phyloP scores from a whole-genome alignment of 805 yeast genomes.

The Candida sithepensis region DNA sequence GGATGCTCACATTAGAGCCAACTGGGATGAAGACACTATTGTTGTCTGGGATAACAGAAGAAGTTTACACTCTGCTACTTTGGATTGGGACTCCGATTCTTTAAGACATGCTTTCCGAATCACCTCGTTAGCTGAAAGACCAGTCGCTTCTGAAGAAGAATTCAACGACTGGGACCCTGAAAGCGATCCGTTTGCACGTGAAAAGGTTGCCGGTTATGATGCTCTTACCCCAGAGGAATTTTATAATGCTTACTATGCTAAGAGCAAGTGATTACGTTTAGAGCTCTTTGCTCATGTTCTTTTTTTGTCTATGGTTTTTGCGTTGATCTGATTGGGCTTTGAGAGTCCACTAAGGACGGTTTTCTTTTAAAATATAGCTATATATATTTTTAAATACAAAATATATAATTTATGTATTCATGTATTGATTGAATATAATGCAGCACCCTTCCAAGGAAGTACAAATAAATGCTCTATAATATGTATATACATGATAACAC shows the following conservation, averaged over 20 bases:
- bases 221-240: conserved; percentile 22
- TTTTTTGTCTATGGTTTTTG: too few species aligned
- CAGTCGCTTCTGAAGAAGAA: conserved; percentile 30
- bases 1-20: conserved; percentile 61
- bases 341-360: too few species aligned
- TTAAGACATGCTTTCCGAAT: conserved; percentile 69
- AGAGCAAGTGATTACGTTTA: too few species aligned
- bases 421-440: too few species aligned
- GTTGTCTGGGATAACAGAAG: conserved; percentile 75
- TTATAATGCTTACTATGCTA: background rate
- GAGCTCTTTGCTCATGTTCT: too few species aligned
- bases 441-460: too few species aligned
- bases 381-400: too few species aligned
- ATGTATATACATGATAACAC: too few species aligned
- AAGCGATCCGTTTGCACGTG: conserved; percentile 6
- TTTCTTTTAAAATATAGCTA: too few species aligned
- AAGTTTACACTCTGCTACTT: conserved; percentile 58
- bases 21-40: conserved; percentile 62
- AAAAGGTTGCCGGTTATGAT: conserved; percentile 17
- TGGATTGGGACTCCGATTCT: conserved; percentile 61
- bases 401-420: too few species aligned
- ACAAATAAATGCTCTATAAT: too few species aligned
- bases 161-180: conserved; percentile 23
- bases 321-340: too few species aligned
- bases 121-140: conserved; percentile 67